These are phyloP conservation scores for Misopates orontium DNA, from an alignment of 257 asterid genomes.

Conservation along the genomic window DNA sequence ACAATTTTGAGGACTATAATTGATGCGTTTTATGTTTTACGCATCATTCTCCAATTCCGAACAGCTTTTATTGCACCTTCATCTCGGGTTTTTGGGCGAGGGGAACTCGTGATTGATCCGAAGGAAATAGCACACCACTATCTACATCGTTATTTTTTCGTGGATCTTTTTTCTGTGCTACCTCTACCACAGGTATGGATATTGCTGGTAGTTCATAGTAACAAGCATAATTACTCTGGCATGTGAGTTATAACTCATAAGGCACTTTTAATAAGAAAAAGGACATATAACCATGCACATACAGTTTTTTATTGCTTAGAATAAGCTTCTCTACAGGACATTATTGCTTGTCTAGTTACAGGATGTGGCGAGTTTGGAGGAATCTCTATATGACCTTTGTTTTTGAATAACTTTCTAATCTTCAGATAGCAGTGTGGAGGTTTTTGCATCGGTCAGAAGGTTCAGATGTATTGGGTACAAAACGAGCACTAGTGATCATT, in stretches of 20 bases:
- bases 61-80: constrained; percentile 99
- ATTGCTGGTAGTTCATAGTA: constrained; percentile 11
- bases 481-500: constrained; percentile 62
- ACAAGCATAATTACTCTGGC: not conserved
- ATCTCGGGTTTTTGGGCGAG: constrained; percentile 98
- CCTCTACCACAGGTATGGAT: constrained; percentile 92
- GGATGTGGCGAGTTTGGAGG: constrained; percentile 18
- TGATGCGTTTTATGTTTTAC: constrained; percentile 65
- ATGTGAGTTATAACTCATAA: not conserved
- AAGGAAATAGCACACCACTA: constrained; percentile 75
- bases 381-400: not conserved
- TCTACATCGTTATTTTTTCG: constrained; percentile 70
- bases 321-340: constrained; percentile 1
- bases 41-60: constrained; percentile 83
- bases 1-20: constrained; percentile 66
- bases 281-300: not conserved
- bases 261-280: not conserved
- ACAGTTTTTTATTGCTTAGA: not conserved
- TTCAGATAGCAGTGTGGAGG: constrained; percentile 86
- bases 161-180: constrained; percentile 82
- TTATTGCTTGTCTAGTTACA: not conserved
- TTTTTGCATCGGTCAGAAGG: constrained; percentile 62
- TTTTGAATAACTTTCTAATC: constrained; percentile 23
- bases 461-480: constrained; percentile 76
- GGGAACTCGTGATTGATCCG: constrained; percentile 96